Evolutionary conservation across 1,139 yeast species (phyloP), one percentile per base, ranked within the genome.

Genomic region (Sugiyamaella grinbergsii): DNA sequence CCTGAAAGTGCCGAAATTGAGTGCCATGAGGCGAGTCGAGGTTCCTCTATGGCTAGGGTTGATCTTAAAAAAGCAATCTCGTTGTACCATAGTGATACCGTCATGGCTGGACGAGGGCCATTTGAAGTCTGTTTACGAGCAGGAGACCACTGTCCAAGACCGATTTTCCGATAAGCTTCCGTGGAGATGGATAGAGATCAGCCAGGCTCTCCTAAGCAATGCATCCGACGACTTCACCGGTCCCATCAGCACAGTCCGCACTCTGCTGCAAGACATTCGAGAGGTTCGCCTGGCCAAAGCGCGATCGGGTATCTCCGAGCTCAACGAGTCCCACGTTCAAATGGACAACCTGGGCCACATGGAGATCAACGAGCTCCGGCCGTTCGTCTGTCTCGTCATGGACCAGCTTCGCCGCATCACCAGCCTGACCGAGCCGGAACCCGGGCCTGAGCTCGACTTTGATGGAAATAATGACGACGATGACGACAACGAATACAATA

Each of bases 31-130:
- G 56, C 75, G 93, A 51, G 80, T 78, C 28, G 74, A 78, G 44
- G 82, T 93, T 0, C 96, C 97, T 0, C 60, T 93, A 3, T 93
- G 98, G 98, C 74, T 88, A 20, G 98, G 97, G 0, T 67, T 90
- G 11, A 73, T 91, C 15, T 72, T 93, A 50, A 89, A 89, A 63
- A 81, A 85, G 42, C 98, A 93, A 66, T 84, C 82, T 46, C 84
- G 91, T 59, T 89, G 98, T 67, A 84, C 83, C 55, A 82, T 93
- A 2, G 83, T 90, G 5, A 84, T 91, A 8, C 99, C 99, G 0
- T 76, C 73, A 2, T 93, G 99, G 99, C 74, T 93, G n/a, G 77
- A 76, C 13, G 69, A 79, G 47, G 71, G 73, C n/a, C 74, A 72
- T 51, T 68, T 93, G 51, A 78, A 78, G 53, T 75, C 73, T 4